Evolutionary conservation across 1,284 basidiomycete species (phyloP).

Genomic region (Ganoderma resinaceum): DNA sequence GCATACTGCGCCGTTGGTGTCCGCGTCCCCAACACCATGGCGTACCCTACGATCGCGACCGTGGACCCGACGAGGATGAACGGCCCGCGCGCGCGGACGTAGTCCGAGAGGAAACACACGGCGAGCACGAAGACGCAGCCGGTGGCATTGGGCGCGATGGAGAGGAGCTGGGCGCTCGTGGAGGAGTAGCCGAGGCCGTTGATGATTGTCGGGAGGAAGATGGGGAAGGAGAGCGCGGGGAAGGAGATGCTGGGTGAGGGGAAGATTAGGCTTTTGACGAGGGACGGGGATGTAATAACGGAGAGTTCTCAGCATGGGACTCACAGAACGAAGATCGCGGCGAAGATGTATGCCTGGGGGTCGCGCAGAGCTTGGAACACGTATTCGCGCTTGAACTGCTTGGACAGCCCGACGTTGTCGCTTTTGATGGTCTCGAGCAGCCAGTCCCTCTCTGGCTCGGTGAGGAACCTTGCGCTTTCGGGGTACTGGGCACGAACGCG

Average conservation of each 20-base stretch:
- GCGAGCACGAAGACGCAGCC: slow-evolving; percentile 23
- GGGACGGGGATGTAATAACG: background rate
- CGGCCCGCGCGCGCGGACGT: slow-evolving; percentile 45
- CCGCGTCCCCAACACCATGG: slow-evolving; percentile 59
- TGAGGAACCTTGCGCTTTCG: slow-evolving; percentile 36
- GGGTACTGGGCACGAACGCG: background rate
- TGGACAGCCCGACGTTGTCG: slow-evolving; percentile 28
- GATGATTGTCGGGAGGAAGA: slow-evolving; percentile 42
- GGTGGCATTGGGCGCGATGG: slow-evolving; percentile 30
- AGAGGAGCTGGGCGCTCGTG: slow-evolving; percentile 35
- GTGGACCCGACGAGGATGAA: slow-evolving; percentile 62
- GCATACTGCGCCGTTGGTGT: slow-evolving; percentile 62
- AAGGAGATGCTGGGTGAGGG: slow-evolving; percentile 36
- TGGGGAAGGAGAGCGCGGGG: slow-evolving; percentile 22
- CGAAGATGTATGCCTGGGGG: slow-evolving; percentile 51
- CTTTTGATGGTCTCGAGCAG: slow-evolving; percentile 41
- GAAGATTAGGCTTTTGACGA: background rate
- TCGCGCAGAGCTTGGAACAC: slow-evolving; percentile 35
- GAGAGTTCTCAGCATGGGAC: background rate
- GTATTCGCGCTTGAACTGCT: slow-evolving; percentile 35
- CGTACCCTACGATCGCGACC: slow-evolving; percentile 67
- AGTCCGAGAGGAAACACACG: slow-evolving; percentile 17
- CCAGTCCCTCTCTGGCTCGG: slow-evolving; percentile 38
- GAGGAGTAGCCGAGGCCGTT: slow-evolving; percentile 38
- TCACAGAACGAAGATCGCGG: slow-evolving; percentile 24